Evolutionary conservation across 2,329 filamentous ascomycete genomes (phyloP), one percentile per base, ranked within the genome.

Genomic region (Cucurbitaria berberidis): DNA sequence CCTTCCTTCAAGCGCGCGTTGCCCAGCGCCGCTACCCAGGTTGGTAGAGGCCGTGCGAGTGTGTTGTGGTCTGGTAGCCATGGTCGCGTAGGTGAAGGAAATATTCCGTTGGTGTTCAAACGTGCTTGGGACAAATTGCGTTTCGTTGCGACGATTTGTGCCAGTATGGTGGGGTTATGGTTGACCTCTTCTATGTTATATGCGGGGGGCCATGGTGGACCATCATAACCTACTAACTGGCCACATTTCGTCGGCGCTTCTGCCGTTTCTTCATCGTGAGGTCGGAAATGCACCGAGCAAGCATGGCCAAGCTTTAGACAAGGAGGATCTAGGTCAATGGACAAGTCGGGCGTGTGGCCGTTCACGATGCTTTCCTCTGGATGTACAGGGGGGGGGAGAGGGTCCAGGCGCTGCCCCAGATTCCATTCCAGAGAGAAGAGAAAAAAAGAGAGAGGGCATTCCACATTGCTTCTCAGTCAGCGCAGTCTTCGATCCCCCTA

Each of bases 1-100:
- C 74, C 92, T 92, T 63, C 89, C 89, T 69, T 90, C 86, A 5
- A 81, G 71, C 11, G 77, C 64, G 50, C 78, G 73, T 24, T 62
- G 57, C 22, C 60, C 62, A 18, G 68, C 60, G 43, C 66, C 61
- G 19, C 63, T 61, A 24, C 57, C 60, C 21, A 79, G 59, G 49
- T 78, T 79, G 18, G 76, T 78, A 0, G 76, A 77, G 6, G 65
- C 69, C 13, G 69, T 76, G 27, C 76, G 68, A 16, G 59, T 57
- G 36, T 69, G 57, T 24, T 60, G 45, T 38, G 76, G 76, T 51
- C 74, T 69, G 26, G 54, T 24, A 13, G 75, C 77, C 76, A 78
- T 77, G 32, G 29, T 71, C 60, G 6, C n/a, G 7, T 47, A 24
- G 36, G 30, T 19, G 3, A 18, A 22, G 27, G 16, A 48, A 15